Conservation (phyloP, 495 filamentous ascomycete species). For the Penicillium turbatum region DNA sequence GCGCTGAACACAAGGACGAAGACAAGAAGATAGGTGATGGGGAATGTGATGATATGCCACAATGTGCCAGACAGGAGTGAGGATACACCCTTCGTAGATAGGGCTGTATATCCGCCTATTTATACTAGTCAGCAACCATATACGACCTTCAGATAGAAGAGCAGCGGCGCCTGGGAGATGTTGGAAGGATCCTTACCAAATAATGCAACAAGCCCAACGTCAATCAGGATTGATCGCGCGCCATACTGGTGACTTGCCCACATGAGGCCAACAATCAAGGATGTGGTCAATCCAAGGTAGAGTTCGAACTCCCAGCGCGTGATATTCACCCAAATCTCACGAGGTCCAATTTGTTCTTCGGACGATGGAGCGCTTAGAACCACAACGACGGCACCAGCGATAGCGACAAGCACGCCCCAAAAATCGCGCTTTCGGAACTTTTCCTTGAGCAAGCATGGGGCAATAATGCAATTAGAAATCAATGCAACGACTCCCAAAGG, state of each 20-base stretch:
- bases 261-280: slow-evolving; percentile 69
- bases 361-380: slow-evolving; percentile 87
- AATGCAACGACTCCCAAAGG: slow-evolving; percentile 92
- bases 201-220: slow-evolving; percentile 85
- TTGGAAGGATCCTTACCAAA: slow-evolving; percentile 60
- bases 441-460: slow-evolving; percentile 88
- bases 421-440: slow-evolving; percentile 79
- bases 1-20: slow-evolving; percentile 76
- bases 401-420: slow-evolving; percentile 78
- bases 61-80: slow-evolving; percentile 88
- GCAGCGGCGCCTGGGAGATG: background rate
- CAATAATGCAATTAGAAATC: slow-evolving; percentile 94
- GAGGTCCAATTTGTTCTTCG: slow-evolving; percentile 85
- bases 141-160: background rate
- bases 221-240: slow-evolving; percentile 78
- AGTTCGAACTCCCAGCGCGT: slow-evolving; percentile 86
- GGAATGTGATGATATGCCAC: slow-evolving; percentile 81
- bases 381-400: slow-evolving; percentile 85
- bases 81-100: slow-evolving; percentile 94
- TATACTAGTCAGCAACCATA: slow-evolving; percentile 24
- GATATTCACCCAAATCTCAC: slow-evolving; percentile 86
- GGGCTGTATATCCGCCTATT: slow-evolving; percentile 84
- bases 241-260: slow-evolving; percentile 81
- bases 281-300: slow-evolving; percentile 73
- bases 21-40: slow-evolving; percentile 80